phyloP scores from a whole-genome alignment of 1,284 basidiomycete species.

The Cryptococcus sp. region DNA sequence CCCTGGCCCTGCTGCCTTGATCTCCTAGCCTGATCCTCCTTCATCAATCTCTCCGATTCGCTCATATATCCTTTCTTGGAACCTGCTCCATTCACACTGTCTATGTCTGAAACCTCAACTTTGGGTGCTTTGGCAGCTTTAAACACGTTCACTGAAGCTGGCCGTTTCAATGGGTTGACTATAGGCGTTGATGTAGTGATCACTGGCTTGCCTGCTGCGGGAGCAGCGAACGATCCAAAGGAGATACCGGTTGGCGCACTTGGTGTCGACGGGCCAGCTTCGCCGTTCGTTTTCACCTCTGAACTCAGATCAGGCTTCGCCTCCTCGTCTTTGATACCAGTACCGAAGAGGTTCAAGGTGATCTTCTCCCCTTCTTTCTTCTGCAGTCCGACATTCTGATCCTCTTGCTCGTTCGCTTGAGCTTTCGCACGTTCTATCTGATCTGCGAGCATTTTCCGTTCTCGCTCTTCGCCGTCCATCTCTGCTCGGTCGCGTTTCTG shows the following conservation, averaged over 20 bases:
- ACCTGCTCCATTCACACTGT: conserved; percentile 53
- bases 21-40: conserved; percentile 84
- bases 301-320: conserved; percentile 4
- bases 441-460: conserved; percentile 84
- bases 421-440: conserved; percentile 83
- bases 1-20: conserved; percentile 12
- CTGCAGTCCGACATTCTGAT: conserved; percentile 61
- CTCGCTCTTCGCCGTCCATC: conserved; percentile 90
- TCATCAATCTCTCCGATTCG: conserved; percentile 78
- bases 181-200: conserved; percentile 2
- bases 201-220: conserved; percentile 13
- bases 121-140: conserved; percentile 59
- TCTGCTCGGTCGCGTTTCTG: conserved; percentile 90
- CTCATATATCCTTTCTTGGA: conserved; percentile 57
- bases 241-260: conserved; percentile 11
- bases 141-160: conserved; percentile 63
- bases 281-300: neutral
- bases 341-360: conserved; percentile 40
- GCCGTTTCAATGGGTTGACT: conserved; percentile 52
- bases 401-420: conserved; percentile 35
- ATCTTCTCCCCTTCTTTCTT: conserved; percentile 62
- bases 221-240: conserved; percentile 20
- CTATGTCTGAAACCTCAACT: conserved; percentile 58
- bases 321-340: conserved; percentile 34
- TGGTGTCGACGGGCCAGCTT: conserved; percentile 2